Percentiles rank a stretch among this genome's conserved stretches.
Conservation (phyloP, 176 grass and related monocot genomes). For the Oryza australiensis region DNA sequence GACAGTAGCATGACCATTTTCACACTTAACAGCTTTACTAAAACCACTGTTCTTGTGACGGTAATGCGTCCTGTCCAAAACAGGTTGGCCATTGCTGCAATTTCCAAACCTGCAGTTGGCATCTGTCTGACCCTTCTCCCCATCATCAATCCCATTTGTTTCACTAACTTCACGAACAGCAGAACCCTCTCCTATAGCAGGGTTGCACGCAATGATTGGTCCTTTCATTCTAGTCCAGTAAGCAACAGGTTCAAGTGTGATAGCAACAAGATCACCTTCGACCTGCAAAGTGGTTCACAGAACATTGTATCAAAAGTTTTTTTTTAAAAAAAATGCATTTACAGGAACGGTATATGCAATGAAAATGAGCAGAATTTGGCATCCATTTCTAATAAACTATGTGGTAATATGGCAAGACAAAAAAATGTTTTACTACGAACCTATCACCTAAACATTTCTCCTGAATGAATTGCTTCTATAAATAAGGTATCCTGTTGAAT, state of each 20-base stretch:
- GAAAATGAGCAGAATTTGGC: constrained; percentile 22
- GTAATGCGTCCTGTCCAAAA: constrained; percentile 41
- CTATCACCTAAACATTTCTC: constrained; percentile 22
- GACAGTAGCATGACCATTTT: constrained; percentile 56
- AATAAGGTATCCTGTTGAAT: neutral
- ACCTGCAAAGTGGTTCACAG: constrained; percentile 50
- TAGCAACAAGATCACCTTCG: constrained; percentile 93
- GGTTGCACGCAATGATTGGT: constrained; percentile 46
- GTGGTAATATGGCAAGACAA: neutral
- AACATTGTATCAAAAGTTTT: constrained; percentile 19
- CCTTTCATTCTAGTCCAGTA: constrained; percentile 87
- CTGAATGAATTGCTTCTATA: neutral
- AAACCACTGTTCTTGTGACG: constrained; percentile 69
- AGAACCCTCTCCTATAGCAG: constrained; percentile 38
- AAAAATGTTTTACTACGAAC: constrained; percentile 4
- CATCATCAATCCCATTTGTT: constrained; percentile 44
- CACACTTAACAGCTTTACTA: constrained; percentile 65
- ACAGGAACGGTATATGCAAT: neutral
- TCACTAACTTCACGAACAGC: constrained; percentile 43
- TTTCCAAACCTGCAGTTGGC: constrained; percentile 35
- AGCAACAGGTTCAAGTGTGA: constrained; percentile 68
- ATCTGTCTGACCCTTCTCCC: constrained; percentile 47
- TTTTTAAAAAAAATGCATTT: neutral
- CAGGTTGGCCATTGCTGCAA: constrained; percentile 41
- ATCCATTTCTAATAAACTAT: constrained; percentile 2